A percentile compares a stretch with the other conserved stretches of the same genome.
Evolutionary conservation across 2,329 filamentous ascomycete genomes (phyloP).

Genomic region (Onygena corvina): DNA sequence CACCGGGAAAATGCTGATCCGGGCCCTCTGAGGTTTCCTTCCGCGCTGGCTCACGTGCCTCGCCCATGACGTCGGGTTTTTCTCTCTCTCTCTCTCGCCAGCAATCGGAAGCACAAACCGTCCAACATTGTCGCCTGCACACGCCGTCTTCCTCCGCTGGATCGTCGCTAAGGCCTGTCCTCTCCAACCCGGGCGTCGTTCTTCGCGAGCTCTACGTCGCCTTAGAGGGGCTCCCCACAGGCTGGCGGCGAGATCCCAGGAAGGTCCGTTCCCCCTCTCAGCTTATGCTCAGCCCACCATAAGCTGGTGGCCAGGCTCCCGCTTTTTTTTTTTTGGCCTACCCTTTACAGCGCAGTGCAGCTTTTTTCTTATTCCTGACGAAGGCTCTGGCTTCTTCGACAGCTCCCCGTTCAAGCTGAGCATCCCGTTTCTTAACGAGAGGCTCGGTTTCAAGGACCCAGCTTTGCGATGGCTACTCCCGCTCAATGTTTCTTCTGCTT

Average conservation of each 20-base stretch:
- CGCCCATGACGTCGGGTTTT: too few relatives aligned
- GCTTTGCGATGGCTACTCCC: slow-evolving; percentile 59
- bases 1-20: too few relatives aligned
- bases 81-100: too few relatives aligned
- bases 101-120: too few relatives aligned
- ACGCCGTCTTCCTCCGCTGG: background rate
- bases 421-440: background rate
- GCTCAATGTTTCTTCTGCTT: slow-evolving; percentile 91
- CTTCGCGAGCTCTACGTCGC: background rate
- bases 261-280: background rate
- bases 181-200: background rate
- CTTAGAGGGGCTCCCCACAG: background rate
- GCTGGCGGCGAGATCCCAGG: background rate
- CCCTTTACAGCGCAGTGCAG: background rate
- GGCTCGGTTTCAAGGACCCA: background rate
- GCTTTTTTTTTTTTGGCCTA: background rate
- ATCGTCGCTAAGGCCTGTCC: background rate
- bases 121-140: too few relatives aligned
- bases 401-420: too few relatives aligned
- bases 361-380: background rate
- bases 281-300: slow-evolving; percentile 3
- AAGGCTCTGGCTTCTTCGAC: background rate
- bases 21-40: too few relatives aligned
- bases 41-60: too few relatives aligned
- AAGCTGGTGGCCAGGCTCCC: background rate